A percentile compares a stretch with the other conserved stretches of the same genome.
Conservation (phyloP, 1,139 yeast genomes). For the Protomyces gravidus region DNA sequence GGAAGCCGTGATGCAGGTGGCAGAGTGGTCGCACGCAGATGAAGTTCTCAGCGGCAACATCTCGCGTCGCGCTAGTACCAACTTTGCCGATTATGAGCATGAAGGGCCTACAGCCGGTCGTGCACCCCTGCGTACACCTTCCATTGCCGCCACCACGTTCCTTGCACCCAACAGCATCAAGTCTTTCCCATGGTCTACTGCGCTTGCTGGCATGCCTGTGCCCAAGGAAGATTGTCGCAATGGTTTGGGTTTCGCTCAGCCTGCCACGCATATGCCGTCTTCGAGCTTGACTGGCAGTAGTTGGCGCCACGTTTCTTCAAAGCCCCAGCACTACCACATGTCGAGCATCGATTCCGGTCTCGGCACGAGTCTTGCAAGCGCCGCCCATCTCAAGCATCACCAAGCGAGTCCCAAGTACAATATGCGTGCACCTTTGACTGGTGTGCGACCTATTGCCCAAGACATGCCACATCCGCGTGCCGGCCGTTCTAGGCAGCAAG, state of each 20-base stretch:
- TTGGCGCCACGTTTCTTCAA: conserved; percentile 16
- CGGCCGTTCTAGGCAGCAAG: conserved; percentile 5
- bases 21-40: conserved; percentile 78
- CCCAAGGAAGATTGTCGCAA: conserved; percentile 14
- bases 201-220: conserved; percentile 17
- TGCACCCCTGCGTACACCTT: conserved; percentile 46
- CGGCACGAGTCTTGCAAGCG: conserved; percentile 15
- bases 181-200: conserved; percentile 28
- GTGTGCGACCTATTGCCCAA: too few species aligned
- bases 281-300: neutral
- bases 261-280: conserved; percentile 17
- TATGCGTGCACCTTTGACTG: neutral
- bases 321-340: neutral
- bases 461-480: neutral
- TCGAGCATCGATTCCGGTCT: conserved; percentile 16
- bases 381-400: conserved; percentile 1
- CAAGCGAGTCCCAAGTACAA: neutral
- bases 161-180: conserved; percentile 6
- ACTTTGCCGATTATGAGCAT: conserved; percentile 24
- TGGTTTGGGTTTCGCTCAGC: conserved; percentile 22
- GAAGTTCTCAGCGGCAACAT: conserved; percentile 43
- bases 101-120: conserved; percentile 37
- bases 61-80: conserved; percentile 23
- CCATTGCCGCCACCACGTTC: conserved; percentile 31
- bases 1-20: conserved; percentile 55